Base-by-base conservation (phyloP, 2,329 filamentous ascomycete genomes). In the Penicillium sp. region DNA sequence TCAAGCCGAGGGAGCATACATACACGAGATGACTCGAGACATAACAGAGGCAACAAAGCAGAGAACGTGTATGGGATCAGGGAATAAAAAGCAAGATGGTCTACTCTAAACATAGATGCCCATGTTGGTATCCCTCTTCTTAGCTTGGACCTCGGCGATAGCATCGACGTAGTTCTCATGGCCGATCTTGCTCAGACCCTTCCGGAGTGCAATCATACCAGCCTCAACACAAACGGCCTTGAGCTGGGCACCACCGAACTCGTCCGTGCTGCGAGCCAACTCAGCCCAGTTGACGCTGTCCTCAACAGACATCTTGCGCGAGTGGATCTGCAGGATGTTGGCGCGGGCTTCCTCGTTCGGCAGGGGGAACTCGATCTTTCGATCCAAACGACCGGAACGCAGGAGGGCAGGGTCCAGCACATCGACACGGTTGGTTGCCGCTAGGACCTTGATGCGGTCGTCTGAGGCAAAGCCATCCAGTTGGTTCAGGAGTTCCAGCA, bases 121-220 rank as follows among this genome's bases (percentile, higher is more conserved):
- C 68, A 75, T 73, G 62, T 75, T 75, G 48, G 80, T 84, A 74
- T 95, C 91, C 85, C 95, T 95, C 89, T 96, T 96, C 87, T 96
- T 87, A 43, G 77, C 73, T 65, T 77, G 91, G 68, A 99, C 94
- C 78, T 99, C 94, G 38, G 92, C 85, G 75, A 99, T 97, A 60
- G 94, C 94, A 81, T 99, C 94, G 50, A 99, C 94, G 72, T 97
- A 99, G 77, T 99, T 91, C 81, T 99, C 94, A 75, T 99, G 94
- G 59, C 89, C 90, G 72, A 99, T 94, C 84, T 97, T 97, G 78
- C 88, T 92, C 82, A 96, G 92, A 60, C 94, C 94, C 75, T 88
- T 91, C 67, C 94, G 86, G 71, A 99, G 81, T 29, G 94, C 94
- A 78, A 99, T 99, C 94, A 99, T 99, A 73, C 94, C 94, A 50